Percentiles rank a stretch among this genome's conserved stretches.
Conservation (phyloP, 495 filamentous ascomycete genomes). For the Trichoderma erinaceum region DNA sequence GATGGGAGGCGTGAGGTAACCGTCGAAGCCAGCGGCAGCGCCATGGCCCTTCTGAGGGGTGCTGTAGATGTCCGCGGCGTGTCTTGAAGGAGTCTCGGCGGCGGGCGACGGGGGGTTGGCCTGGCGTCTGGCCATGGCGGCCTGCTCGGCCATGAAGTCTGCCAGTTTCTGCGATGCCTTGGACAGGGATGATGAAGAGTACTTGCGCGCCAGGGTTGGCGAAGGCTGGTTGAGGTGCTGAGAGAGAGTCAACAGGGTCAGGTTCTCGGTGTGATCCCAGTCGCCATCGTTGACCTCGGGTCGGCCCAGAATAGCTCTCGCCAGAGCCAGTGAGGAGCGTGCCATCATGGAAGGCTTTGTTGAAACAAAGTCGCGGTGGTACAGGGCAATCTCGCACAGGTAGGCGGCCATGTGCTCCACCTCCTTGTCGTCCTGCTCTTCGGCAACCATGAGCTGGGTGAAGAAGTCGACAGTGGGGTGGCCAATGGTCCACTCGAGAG, state of each 20-base stretch:
- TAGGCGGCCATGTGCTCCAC: constrained; percentile 93
- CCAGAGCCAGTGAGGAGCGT: constrained; percentile 74
- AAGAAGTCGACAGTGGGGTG: constrained; percentile 94
- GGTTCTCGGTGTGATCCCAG: constrained; percentile 79
- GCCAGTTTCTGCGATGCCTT: constrained; percentile 75
- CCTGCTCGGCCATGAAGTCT: constrained; percentile 79
- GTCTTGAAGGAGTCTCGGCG: constrained; percentile 44
- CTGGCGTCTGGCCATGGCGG: constrained; percentile 57
- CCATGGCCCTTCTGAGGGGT: constrained; percentile 81
- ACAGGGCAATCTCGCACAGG: constrained; percentile 88
- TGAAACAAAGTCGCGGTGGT: constrained; percentile 93
- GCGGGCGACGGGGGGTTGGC: constrained; percentile 63
- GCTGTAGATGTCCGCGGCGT: constrained; percentile 57
- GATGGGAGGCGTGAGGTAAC: constrained; percentile 90
- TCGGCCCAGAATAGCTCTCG: constrained; percentile 77
- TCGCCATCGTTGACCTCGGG: constrained; percentile 66
- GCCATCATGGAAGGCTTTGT: constrained; percentile 86
- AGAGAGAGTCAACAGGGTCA: constrained; percentile 71
- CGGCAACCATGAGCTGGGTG: constrained; percentile 63
- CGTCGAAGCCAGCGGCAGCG: constrained; percentile 58
- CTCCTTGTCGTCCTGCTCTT: constrained; percentile 72
- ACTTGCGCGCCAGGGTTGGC: constrained; percentile 79
- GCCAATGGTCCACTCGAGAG: constrained; percentile 92
- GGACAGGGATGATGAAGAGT: constrained; percentile 73
- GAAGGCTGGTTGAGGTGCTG: constrained; percentile 86